Base-by-base conservation (phyloP, 371 early-diverging fungal genomes). In the Lichtheimia corymbifera region DNA sequence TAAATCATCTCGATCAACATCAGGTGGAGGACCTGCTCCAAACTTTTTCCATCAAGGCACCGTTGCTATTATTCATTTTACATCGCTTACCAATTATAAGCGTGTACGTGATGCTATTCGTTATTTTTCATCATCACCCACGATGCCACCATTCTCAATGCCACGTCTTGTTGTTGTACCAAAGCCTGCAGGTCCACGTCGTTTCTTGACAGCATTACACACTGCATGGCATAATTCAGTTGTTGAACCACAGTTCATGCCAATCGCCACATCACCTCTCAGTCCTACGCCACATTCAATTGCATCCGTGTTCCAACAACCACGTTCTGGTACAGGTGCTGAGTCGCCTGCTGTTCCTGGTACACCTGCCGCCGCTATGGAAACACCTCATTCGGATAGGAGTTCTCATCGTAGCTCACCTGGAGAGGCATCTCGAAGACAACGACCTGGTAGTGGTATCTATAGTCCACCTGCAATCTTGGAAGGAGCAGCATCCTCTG, bases 181-280 rank as follows among this genome's bases (percentile, higher is more conserved):
- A 13, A 89, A 89, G 56, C 89, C 89, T 0, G 87, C 84, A n/a
- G 88, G 88, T 5, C 89, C 89, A 7, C 75, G 87, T 17, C 79
- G 88, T 9, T 80, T 86, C 28, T 61, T 89, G 55, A 84, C 86
- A 0, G 87, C 88, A 0, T 70, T 89, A 17, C 87, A 86, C 65
- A 86, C 87, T 0, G 86, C 85, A 15, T 80, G 86, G 68, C 66
- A 76, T 58, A 77, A 79, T 51, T 79, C 83, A 0, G 64, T 79
- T 18, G 74, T 87, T 14, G 85, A 85, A 43, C 86, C 84, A 12
- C 76, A 82, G 2, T 85, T 81, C 50, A 72, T 83, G 17, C 88
- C 88, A 5, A 86, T 88, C 54, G 87, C 88, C 1, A 86, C 88
- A 0, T 83, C 86, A 0, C 87, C 87, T 0, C 30, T 65, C 0